These are phyloP conservation scores for Saccharomycopsis oosterbeekiorum DNA, from an alignment of 805 yeast species.

Conservation along the genomic window DNA sequence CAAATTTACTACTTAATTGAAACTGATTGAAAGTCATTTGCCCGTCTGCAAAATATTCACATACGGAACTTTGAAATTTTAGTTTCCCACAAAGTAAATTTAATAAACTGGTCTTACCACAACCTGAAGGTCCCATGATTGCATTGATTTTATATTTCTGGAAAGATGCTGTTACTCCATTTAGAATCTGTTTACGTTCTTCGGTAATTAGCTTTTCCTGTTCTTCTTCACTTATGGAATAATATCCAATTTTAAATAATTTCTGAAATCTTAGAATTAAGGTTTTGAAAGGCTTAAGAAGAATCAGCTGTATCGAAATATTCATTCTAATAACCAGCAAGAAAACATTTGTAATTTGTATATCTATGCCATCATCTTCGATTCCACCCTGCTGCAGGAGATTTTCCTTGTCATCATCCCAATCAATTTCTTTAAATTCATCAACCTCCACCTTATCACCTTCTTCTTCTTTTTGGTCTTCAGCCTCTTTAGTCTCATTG, in stretches of 20 bases:
- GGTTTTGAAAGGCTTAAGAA: neutral
- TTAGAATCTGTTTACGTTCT: slow-evolving; percentile 29
- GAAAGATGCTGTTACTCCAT: slow-evolving; percentile 41
- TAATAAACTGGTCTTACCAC: slow-evolving; percentile 63
- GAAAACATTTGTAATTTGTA: slow-evolving; percentile 3
- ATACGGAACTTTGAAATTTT: slow-evolving; percentile 27
- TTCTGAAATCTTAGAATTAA: neutral
- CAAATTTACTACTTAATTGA: neutral
- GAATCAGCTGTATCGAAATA: slow-evolving; percentile 7
- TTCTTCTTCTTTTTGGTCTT: neutral
- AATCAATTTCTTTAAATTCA: neutral
- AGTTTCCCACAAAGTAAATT: slow-evolving; percentile 55
- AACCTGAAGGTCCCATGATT: slow-evolving; percentile 76
- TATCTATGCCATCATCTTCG: slow-evolving; percentile 7
- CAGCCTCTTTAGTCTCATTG: neutral
- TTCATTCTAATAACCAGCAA: slow-evolving; percentile 9
- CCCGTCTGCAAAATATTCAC: slow-evolving; percentile 30
- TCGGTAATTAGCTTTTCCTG: neutral
- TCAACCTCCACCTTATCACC: neutral
- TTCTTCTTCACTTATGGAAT: neutral
- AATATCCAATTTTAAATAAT: slow-evolving; percentile 5
- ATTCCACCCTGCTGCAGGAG: neutral
- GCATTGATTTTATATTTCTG: slow-evolving; percentile 51
- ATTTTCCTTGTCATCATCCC: neutral
- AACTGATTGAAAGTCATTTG: slow-evolving; percentile 33